Conservation (phyloP, 352 stramenopile species). For the Phytophthora vignae region DNA sequence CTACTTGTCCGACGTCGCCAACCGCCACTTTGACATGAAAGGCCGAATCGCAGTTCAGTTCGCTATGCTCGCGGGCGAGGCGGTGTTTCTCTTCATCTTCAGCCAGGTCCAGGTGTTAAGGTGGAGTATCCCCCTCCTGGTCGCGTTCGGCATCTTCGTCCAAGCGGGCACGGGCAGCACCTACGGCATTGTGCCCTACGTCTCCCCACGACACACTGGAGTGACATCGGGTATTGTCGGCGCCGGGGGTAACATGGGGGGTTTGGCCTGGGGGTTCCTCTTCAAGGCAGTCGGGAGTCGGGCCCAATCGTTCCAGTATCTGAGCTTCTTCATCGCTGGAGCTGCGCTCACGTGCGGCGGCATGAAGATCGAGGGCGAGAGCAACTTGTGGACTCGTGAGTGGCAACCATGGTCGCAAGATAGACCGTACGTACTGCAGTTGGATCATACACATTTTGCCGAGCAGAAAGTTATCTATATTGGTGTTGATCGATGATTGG, state of each 20-base stretch:
- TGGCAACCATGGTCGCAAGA: not conserved
- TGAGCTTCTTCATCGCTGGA: slow-evolving; percentile 46
- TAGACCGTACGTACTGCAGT: too few species aligned
- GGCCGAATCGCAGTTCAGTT: slow-evolving; percentile 72
- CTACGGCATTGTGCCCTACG: slow-evolving; percentile 69
- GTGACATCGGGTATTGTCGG: slow-evolving; percentile 60
- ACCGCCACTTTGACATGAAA: slow-evolving; percentile 51
- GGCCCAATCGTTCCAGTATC: slow-evolving; percentile 46
- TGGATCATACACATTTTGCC: too few species aligned
- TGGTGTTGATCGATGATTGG: not conserved
- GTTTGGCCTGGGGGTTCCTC: slow-evolving; percentile 53
- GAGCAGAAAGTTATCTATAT: too few species aligned
- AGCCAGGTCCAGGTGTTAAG: slow-evolving; percentile 51
- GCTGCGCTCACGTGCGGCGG: slow-evolving; percentile 9
- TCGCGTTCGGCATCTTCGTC: slow-evolving; percentile 91
- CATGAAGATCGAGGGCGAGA: slow-evolving; percentile 6
- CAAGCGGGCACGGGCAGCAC: slow-evolving; percentile 50
- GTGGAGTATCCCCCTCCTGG: slow-evolving; percentile 76
- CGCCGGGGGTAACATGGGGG: slow-evolving; percentile 59
- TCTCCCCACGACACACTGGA: slow-evolving; percentile 48
- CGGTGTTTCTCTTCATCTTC: slow-evolving; percentile 84
- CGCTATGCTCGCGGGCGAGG: slow-evolving; percentile 72
- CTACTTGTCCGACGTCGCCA: slow-evolving; percentile 80
- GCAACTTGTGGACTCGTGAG: not conserved
- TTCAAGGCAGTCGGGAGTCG: slow-evolving; percentile 51